Percentiles rank a stretch among this genome's conserved stretches.
Evolutionary conservation across 805 yeast species (phyloP).

Genomic region (Clavispora asparagi): DNA sequence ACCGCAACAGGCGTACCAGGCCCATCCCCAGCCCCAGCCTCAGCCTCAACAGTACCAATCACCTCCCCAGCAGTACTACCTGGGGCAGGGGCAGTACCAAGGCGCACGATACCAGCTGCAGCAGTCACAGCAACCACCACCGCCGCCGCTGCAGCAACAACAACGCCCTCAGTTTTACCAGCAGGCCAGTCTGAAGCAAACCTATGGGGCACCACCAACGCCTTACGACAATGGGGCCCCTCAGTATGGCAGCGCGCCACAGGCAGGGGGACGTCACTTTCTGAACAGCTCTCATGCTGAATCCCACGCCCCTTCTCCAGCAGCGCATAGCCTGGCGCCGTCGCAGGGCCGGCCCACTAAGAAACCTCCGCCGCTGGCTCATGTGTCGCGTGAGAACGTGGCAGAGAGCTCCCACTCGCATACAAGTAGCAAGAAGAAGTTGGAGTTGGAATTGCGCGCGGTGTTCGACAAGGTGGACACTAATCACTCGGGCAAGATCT

Average conservation of each 20-base stretch:
- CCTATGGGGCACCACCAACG: background rate
- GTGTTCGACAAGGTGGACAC: conserved; percentile 53
- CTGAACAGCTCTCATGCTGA: background rate
- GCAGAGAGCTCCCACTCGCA: conserved; percentile 10
- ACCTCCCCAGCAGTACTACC: background rate
- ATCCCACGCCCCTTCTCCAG: background rate
- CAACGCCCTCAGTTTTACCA: background rate
- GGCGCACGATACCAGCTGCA: background rate
- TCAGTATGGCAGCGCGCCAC: background rate
- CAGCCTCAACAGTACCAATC: conserved; percentile 5
- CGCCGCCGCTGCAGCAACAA: background rate
- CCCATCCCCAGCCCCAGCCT: background rate
- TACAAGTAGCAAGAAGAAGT: conserved; percentile 31
- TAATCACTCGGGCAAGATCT: conserved; percentile 48
- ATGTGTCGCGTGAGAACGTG: conserved; percentile 18
- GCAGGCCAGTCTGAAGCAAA: background rate
- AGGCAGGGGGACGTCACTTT: conserved; percentile 1
- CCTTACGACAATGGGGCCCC: background rate
- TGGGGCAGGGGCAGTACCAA: background rate
- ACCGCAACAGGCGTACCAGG: conserved; percentile 1
- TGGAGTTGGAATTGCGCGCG: conserved; percentile 44
- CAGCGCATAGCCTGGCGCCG: background rate
- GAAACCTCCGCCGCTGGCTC: conserved; percentile 15
- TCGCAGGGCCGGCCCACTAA: conserved; percentile 5
- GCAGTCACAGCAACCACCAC: background rate